phyloP scores from a whole-genome alignment of 768 basidiomycete genomes.

The Pleurotus giganteus region DNA sequence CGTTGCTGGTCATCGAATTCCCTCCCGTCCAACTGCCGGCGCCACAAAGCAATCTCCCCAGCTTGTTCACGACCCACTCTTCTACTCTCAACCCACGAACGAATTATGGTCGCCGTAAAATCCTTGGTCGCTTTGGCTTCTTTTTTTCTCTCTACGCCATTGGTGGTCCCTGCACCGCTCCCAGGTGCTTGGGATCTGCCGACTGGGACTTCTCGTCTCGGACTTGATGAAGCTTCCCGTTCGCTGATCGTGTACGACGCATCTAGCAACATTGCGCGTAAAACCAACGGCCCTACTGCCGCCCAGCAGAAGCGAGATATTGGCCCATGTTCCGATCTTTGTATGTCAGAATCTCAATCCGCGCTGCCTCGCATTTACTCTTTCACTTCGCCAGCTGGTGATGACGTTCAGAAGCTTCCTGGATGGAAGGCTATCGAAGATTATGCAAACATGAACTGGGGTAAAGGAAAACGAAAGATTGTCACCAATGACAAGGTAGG shows the following conservation, averaged over 20 bases:
- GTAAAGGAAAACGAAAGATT: not conserved
- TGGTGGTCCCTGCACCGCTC: not conserved
- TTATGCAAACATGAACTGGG: not conserved
- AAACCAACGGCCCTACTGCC: not conserved
- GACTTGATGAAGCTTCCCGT: not conserved
- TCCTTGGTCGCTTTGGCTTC: not conserved
- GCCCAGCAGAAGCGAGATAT: not conserved
- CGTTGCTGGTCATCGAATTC: not conserved
- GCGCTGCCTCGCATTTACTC: not conserved
- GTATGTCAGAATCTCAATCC: not conserved
- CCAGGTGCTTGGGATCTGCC: not conserved
- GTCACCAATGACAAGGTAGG: conserved; percentile 10
- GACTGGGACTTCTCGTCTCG: not conserved
- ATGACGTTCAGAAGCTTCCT: not conserved
- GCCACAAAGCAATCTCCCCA: not conserved
- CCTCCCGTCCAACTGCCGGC: not conserved
- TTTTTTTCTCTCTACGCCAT: not conserved
- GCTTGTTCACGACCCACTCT: not conserved
- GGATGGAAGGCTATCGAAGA: conserved; percentile 7
- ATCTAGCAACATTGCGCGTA: not conserved
- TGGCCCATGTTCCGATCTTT: not conserved
- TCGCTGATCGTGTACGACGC: not conserved
- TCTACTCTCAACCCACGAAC: not conserved
- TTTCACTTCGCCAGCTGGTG: not conserved
- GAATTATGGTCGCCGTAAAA: not conserved